Conservation (phyloP, 2,329 filamentous ascomycete genomes). For the Aspergillus latus region DNA sequence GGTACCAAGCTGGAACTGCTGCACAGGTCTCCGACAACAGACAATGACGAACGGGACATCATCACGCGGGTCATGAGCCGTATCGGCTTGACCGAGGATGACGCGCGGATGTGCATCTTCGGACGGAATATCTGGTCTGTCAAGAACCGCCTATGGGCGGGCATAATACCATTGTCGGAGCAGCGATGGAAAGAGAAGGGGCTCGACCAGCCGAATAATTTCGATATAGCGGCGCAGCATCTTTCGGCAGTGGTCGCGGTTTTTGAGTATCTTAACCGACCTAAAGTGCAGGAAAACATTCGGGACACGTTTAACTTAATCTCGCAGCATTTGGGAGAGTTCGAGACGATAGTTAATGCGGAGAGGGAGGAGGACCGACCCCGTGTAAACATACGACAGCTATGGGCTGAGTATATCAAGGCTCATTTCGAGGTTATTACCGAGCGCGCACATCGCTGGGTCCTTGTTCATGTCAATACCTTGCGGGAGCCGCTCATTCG, state of each 20-base stretch:
- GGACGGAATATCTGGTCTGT: constrained; percentile 27
- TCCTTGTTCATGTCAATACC: constrained; percentile 18
- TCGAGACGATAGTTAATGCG: constrained; percentile 21
- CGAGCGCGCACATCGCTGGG: constrained; percentile 28
- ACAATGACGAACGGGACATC: neutral
- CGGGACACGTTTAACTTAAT: constrained; percentile 29
- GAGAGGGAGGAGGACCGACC: too few relatives aligned
- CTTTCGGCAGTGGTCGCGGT: neutral
- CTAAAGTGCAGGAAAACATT: constrained; percentile 11
- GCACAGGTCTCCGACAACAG: neutral
- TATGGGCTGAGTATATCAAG: constrained; percentile 26
- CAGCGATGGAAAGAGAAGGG: constrained; percentile 26
- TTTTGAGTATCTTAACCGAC: neutral
- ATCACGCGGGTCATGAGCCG: neutral
- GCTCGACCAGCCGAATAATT: constrained; percentile 19
- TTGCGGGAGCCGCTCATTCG: constrained; percentile 20
- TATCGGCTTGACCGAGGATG: constrained; percentile 4
- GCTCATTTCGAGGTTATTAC: constrained; percentile 26
- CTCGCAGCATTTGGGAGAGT: constrained; percentile 19
- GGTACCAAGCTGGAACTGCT: neutral
- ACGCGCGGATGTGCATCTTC: constrained; percentile 18
- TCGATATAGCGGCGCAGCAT: constrained; percentile 34
- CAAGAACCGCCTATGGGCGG: constrained; percentile 27
- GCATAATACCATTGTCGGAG: constrained; percentile 27
- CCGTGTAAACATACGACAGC: constrained; percentile 18